Evolutionary conservation across 176 grass and related monocot species (phyloP).

Genomic region (Oryza longistaminata): DNA sequence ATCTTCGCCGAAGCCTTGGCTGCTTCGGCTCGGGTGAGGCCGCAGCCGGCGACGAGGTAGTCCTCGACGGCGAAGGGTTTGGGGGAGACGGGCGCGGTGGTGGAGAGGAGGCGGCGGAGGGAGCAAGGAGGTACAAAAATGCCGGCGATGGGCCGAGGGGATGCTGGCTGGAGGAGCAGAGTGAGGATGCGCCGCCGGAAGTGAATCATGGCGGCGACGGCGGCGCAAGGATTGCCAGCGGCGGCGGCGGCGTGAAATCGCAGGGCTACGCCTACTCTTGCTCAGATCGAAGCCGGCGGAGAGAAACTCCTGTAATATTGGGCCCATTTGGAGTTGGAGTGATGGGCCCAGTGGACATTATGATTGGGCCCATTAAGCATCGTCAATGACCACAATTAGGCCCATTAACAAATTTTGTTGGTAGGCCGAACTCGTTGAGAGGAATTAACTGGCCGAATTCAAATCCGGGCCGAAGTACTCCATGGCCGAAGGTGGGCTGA

Average conservation of each 20-base stretch:
- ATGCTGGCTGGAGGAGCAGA: neutral
- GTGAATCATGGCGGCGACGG: neutral
- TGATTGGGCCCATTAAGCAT: no score
- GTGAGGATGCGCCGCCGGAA: neutral
- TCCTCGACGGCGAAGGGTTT: constrained; percentile 24
- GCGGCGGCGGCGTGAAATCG: neutral
- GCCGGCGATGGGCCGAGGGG: neutral
- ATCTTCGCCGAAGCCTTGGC: constrained; percentile 4
- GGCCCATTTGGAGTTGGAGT: no score
- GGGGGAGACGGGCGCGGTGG: neutral
- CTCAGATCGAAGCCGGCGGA: no score
- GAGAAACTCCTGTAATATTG: no score
- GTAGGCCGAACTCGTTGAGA: no score
- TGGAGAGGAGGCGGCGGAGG: neutral
- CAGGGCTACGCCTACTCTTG: neutral
- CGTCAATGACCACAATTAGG: no score
- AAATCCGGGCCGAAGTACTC: no score
- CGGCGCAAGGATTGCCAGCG: neutral
- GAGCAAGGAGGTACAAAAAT: neutral
- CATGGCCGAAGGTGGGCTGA: no score
- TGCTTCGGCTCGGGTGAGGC: constrained; percentile 19
- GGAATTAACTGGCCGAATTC: no score
- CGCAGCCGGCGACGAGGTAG: constrained; percentile 37
- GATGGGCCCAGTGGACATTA: no score
- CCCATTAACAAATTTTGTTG: no score